These are phyloP conservation scores for Chaetomium fimeti DNA, from an alignment of 495 filamentous ascomycete genomes.

Conservation along the genomic window DNA sequence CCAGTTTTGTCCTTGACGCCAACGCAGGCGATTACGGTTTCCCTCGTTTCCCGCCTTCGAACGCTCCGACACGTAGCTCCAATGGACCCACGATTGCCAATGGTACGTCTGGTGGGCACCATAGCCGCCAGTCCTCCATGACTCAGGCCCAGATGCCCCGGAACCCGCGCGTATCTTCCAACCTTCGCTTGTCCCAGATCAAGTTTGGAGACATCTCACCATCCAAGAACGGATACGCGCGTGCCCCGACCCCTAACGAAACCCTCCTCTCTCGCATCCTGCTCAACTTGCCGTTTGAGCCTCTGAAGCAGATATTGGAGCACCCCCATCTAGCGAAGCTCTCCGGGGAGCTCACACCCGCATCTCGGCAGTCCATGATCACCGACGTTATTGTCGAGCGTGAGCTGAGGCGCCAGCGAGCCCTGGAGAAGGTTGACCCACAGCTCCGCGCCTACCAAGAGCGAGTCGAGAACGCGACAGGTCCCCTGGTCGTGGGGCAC, in stretches of 20 bases:
- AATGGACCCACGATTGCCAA: slow-evolving; percentile 36
- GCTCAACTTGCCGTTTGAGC: slow-evolving; percentile 60
- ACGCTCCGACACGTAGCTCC: slow-evolving; percentile 13
- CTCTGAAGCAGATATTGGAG: slow-evolving; percentile 58
- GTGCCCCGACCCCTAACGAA: slow-evolving; percentile 22
- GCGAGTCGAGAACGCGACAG: slow-evolving; percentile 21
- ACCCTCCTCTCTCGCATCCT: slow-evolving; percentile 59
- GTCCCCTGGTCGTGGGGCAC: slow-evolving; percentile 23
- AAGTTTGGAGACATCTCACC: slow-evolving; percentile 63
- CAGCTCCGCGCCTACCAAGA: slow-evolving; percentile 27
- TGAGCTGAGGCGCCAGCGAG: slow-evolving; percentile 48
- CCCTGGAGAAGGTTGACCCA: slow-evolving; percentile 36
- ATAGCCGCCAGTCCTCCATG: slow-evolving; percentile 29
- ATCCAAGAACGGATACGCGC: slow-evolving; percentile 37
- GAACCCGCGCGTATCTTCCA: slow-evolving; percentile 31
- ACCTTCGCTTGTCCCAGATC: slow-evolving; percentile 58
- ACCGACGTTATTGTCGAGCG: slow-evolving; percentile 58
- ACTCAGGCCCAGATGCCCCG: slow-evolving; percentile 30
- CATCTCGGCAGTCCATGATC: slow-evolving; percentile 47
- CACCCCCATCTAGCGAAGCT: slow-evolving; percentile 46
- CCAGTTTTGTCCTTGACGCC: slow-evolving; percentile 50
- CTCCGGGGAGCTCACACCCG: slow-evolving; percentile 46
- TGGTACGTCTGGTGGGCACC: slow-evolving; percentile 33
- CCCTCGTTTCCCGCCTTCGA: slow-evolving; percentile 34
- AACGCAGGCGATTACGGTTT: slow-evolving; percentile 41